These are phyloP conservation scores for Sporothrix luriei DNA, from an alignment of 2,329 filamentous ascomycete genomes.

Conservation along the genomic window DNA sequence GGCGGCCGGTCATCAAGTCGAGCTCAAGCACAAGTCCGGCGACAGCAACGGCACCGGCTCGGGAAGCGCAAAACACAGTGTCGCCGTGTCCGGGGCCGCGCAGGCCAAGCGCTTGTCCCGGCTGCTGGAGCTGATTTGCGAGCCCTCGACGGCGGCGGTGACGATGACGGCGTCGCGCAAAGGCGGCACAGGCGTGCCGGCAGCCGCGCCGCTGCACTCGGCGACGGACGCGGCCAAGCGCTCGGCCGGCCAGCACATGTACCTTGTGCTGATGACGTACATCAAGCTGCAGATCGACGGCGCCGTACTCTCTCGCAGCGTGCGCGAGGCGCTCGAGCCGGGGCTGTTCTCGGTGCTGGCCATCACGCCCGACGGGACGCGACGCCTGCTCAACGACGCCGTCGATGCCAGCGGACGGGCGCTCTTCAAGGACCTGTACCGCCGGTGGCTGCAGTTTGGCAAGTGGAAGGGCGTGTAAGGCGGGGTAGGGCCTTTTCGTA, in stretches of 20 bases:
- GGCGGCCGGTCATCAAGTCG: constrained; percentile 46
- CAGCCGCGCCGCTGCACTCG: constrained; percentile 55
- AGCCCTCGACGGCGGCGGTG: constrained; percentile 60
- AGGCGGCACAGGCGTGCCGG: background rate
- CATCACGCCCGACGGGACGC: constrained; percentile 57
- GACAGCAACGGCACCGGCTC: constrained; percentile 37
- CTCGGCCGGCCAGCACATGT: constrained; percentile 64
- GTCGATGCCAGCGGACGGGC: constrained; percentile 63
- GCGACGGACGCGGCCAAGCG: constrained; percentile 64
- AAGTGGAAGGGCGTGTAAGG: constrained; percentile 63
- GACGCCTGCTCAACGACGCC: constrained; percentile 61
- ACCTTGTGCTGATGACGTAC: constrained; percentile 61
- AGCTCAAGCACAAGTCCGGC: constrained; percentile 28
- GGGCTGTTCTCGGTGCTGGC: constrained; percentile 62
- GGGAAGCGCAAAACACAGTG: too few relatives aligned
- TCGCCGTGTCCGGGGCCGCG: constrained; percentile 43
- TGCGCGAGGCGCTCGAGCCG: constrained; percentile 60
- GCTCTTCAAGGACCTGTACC: constrained; percentile 61
- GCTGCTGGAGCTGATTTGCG: constrained; percentile 46
- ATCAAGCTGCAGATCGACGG: constrained; percentile 62
- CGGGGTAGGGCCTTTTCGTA: background rate
- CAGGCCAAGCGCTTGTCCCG: constrained; percentile 53
- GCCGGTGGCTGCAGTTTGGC: constrained; percentile 63
- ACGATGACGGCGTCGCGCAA: constrained; percentile 39
- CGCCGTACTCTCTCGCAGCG: constrained; percentile 50